Conservation (phyloP, 768 basidiomycete species). For the Tylopilus felleus region DNA sequence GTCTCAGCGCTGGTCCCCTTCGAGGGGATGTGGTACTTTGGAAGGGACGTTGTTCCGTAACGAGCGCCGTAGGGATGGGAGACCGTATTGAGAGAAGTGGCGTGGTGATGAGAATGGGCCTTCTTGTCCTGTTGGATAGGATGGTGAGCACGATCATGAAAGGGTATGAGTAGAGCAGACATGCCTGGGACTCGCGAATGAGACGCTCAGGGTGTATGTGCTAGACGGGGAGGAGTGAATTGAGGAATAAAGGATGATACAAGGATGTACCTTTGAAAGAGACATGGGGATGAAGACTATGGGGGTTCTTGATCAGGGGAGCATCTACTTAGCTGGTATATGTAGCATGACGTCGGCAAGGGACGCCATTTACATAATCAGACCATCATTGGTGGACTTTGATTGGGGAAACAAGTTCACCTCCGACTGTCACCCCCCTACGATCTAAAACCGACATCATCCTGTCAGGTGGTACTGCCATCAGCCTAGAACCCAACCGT, state of each 20-base stretch:
- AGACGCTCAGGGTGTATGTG: constrained; percentile 68
- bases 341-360: not conserved
- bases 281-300: constrained; percentile 40
- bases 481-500: not conserved
- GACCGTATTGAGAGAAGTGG: constrained; percentile 31
- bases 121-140: constrained; percentile 45
- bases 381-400: not conserved
- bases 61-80: constrained; percentile 55
- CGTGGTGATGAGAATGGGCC: constrained; percentile 28
- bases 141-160: not conserved
- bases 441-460: not conserved
- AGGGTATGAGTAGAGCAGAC: not conserved
- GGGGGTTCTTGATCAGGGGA: not conserved
- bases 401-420: no score
- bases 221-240: constrained; percentile 33
- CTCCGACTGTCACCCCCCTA: no score
- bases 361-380: not conserved
- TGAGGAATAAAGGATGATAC: not conserved
- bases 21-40: constrained; percentile 63
- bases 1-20: constrained; percentile 56
- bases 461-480: not conserved
- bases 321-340: no score
- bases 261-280: constrained; percentile 51
- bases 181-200: constrained; percentile 54
- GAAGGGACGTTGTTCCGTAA: constrained; percentile 64